A percentile compares a stretch with the other conserved stretches of the same genome.
Conservation (phyloP, 768 basidiomycete species). For the Auricularia heimuer region DNA sequence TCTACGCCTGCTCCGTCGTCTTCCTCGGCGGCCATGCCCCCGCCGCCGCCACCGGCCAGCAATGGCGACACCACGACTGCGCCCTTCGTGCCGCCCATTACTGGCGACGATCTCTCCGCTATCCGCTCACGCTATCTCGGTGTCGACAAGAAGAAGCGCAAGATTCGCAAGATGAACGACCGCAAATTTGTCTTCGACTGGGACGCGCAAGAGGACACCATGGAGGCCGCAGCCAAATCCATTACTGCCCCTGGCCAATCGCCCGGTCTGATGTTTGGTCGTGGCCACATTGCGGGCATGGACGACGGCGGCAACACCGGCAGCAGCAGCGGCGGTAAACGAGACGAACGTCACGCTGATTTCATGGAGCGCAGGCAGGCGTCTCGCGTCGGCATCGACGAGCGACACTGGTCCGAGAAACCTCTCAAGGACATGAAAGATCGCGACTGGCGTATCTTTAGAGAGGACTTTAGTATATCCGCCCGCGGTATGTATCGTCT, state of each 20-base stretch:
- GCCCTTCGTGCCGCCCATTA: slow-evolving; percentile 53
- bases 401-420: slow-evolving; percentile 97
- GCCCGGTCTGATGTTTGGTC: slow-evolving; percentile 82
- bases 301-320: slow-evolving; percentile 51
- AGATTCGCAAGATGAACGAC: slow-evolving; percentile 89
- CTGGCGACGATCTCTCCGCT: slow-evolving; percentile 67
- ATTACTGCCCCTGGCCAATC: slow-evolving; percentile 66
- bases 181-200: slow-evolving; percentile 99
- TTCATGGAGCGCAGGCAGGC: slow-evolving; percentile 75
- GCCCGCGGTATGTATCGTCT: slow-evolving; percentile 54
- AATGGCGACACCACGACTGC: slow-evolving; percentile 22
- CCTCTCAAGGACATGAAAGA: slow-evolving; percentile 89
- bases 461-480: slow-evolving; percentile 96
- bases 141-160: slow-evolving; percentile 87
- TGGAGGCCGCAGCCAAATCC: slow-evolving; percentile 59
- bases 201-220: slow-evolving; percentile 95
- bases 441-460: slow-evolving; percentile 97
- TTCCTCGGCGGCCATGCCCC: slow-evolving; percentile 15
- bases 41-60: slow-evolving; percentile 36
- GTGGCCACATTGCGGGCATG: slow-evolving; percentile 78
- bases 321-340: slow-evolving; percentile 19
- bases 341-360: slow-evolving; percentile 57
- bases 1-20: slow-evolving; percentile 23
- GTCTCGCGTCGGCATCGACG: slow-evolving; percentile 74
- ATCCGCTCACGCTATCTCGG: slow-evolving; percentile 93